Conservation (phyloP, 805 yeast species). For the Saturnispora sanitii region DNA sequence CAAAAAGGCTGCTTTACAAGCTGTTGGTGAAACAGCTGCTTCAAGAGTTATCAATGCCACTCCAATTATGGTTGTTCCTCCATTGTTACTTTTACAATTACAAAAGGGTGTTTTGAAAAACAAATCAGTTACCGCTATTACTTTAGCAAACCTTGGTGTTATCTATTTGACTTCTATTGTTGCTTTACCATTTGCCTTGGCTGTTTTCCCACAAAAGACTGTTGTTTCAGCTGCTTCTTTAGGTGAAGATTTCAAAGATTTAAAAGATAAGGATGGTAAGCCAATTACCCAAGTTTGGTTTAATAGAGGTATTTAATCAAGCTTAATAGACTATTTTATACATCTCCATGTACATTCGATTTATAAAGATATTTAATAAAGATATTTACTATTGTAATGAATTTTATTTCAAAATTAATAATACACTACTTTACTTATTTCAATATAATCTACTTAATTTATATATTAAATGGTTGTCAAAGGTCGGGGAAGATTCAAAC, state of each 20-base stretch:
- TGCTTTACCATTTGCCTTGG: constrained; percentile 90
- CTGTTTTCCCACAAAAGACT: constrained; percentile 88
- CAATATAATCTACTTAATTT: not conserved
- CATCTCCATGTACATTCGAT: too few species aligned
- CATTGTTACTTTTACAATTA: constrained; percentile 67
- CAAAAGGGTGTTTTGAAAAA: constrained; percentile 65
- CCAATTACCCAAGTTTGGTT: constrained; percentile 58
- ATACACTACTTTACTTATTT: too few species aligned
- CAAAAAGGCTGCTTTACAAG: constrained; percentile 77
- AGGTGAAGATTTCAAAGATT: constrained; percentile 53
- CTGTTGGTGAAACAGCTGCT: constrained; percentile 95
- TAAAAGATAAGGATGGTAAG: constrained; percentile 54
- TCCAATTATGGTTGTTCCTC: constrained; percentile 96
- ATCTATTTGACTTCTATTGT: constrained; percentile 78
- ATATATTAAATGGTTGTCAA: constrained; percentile 19
- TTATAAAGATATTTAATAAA: too few species aligned
- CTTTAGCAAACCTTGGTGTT: constrained; percentile 71
- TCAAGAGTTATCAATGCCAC: constrained; percentile 94
- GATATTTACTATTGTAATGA: too few species aligned
- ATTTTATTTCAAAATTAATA: too few species aligned
- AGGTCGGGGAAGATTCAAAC: constrained; percentile 16
- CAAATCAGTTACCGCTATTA: constrained; percentile 55
- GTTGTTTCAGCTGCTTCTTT: constrained; percentile 45
- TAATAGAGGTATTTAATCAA: constrained; percentile 90
- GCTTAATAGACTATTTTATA: too few species aligned